phyloP scores from a whole-genome alignment of 2,329 filamentous ascomycete genomes.

The Monilinia fructigena region DNA sequence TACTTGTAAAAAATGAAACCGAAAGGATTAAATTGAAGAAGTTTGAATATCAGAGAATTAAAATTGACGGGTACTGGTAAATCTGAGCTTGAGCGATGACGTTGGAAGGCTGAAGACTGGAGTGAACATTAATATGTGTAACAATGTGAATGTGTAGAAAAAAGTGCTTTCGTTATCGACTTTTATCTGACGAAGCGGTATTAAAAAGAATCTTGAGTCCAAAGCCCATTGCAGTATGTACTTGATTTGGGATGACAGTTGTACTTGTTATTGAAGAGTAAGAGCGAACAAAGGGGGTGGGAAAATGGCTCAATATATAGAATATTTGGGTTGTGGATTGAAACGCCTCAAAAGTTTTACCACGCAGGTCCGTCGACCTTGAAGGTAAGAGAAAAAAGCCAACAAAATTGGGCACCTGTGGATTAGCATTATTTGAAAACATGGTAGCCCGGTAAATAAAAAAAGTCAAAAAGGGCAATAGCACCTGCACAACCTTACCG shows the following conservation, averaged over 20 bases:
- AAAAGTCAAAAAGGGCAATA: slow-evolving; percentile 8
- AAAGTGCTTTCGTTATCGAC: slow-evolving; percentile 22
- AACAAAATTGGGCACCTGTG: slow-evolving; percentile 16
- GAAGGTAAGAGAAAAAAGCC: slow-evolving; percentile 11
- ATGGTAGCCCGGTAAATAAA: slow-evolving; percentile 10
- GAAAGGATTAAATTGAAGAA: neutral
- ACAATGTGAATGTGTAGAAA: slow-evolving; percentile 20
- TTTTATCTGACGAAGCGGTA: slow-evolving; percentile 18
- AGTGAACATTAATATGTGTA: slow-evolving; percentile 22
- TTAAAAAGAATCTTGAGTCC: slow-evolving; percentile 6
- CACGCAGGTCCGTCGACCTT: slow-evolving; percentile 14
- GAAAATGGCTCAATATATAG: slow-evolving; percentile 25
- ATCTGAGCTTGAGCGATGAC: neutral
- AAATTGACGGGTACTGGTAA: neutral
- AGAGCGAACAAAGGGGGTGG: neutral
- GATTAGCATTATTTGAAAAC: slow-evolving; percentile 3
- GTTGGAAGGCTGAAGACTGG: slow-evolving; percentile 17
- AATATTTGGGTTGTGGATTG: neutral
- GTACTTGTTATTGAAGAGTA: neutral
- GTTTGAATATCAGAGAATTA: neutral
- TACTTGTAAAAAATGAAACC: neutral
- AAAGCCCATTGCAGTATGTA: slow-evolving; percentile 19
- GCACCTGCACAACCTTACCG: slow-evolving; percentile 17
- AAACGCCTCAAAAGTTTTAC: slow-evolving; percentile 20
- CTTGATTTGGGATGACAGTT: neutral